Percentiles rank a stretch among this genome's conserved stretches.
Evolutionary conservation across 768 basidiomycete genomes (phyloP).

Genomic region (Phlegmacium glaucopus): DNA sequence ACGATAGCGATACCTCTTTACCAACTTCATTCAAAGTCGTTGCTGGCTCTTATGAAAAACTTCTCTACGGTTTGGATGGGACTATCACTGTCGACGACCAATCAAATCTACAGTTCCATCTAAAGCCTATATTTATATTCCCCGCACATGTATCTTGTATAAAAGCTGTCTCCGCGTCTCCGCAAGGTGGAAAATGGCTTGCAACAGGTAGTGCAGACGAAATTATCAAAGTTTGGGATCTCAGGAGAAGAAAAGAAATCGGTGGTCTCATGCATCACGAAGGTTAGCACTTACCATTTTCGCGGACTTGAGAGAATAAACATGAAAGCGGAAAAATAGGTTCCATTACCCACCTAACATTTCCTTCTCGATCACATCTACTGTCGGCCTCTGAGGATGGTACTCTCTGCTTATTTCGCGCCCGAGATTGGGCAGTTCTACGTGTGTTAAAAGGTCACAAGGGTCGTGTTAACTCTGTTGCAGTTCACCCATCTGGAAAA

Average conservation of each 20-base stretch:
- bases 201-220: constrained; percentile 97
- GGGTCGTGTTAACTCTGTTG: constrained; percentile 84
- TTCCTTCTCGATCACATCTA: constrained; percentile 87
- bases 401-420: constrained; percentile 84
- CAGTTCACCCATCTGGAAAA: constrained; percentile 91
- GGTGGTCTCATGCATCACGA: constrained; percentile 94
- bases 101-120: constrained; percentile 29
- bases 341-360: constrained; percentile 84
- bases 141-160: constrained; percentile 95
- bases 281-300: constrained; percentile 45
- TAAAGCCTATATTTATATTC: constrained; percentile 91
- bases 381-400: constrained; percentile 93
- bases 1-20: constrained; percentile 21
- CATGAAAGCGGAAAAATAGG: constrained; percentile 42
- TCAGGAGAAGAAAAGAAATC: constrained; percentile 87
- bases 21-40: constrained; percentile 79
- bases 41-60: constrained; percentile 94
- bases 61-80: constrained; percentile 87
- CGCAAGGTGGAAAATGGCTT: constrained; percentile 91
- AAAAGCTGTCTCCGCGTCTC: constrained; percentile 85
- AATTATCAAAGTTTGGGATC: constrained; percentile 95
- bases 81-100: constrained; percentile 36
- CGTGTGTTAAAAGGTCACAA: constrained; percentile 91
- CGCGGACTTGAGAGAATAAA: not conserved
- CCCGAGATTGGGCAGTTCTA: constrained; percentile 91